phyloP scores from a whole-genome alignment of 108 stramenopile genomes.

The Conticribra guillardii region DNA sequence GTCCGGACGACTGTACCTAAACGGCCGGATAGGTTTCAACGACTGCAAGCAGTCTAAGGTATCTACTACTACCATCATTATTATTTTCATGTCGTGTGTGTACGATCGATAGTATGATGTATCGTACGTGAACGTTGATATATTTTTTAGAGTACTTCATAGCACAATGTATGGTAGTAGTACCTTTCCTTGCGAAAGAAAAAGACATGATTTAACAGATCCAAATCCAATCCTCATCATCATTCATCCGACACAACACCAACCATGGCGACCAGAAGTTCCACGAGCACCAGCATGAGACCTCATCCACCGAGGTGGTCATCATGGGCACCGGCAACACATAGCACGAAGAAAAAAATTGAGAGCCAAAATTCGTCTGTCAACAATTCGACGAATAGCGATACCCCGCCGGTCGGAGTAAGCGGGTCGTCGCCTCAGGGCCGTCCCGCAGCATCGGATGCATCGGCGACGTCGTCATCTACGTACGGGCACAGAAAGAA shows the following conservation, averaged over 20 bases:
- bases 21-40: too few species aligned
- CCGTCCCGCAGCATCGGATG: neutral
- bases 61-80: too few species aligned
- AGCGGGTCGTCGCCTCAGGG: neutral
- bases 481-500: neutral
- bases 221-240: too few species aligned
- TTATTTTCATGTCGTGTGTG: too few species aligned
- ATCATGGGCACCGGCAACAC: conserved; percentile 34
- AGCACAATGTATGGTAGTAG: neutral
- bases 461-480: neutral
- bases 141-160: too few species aligned
- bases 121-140: too few species aligned
- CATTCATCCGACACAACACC: too few species aligned
- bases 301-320: conserved; percentile 6
- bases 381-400: neutral
- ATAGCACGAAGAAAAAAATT: conserved; percentile 8
- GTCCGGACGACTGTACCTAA: too few species aligned
- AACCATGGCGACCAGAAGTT: neutral
- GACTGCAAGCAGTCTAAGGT: too few species aligned
- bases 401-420: neutral
- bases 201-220: too few species aligned
- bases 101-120: too few species aligned
- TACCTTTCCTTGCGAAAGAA: neutral
- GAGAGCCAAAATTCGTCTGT: neutral
- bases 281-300: neutral